Evolutionary conservation across 2,329 filamentous ascomycete species (phyloP), one percentile per base, ranked within the genome.

Genomic region (Coniochaeta sp.): DNA sequence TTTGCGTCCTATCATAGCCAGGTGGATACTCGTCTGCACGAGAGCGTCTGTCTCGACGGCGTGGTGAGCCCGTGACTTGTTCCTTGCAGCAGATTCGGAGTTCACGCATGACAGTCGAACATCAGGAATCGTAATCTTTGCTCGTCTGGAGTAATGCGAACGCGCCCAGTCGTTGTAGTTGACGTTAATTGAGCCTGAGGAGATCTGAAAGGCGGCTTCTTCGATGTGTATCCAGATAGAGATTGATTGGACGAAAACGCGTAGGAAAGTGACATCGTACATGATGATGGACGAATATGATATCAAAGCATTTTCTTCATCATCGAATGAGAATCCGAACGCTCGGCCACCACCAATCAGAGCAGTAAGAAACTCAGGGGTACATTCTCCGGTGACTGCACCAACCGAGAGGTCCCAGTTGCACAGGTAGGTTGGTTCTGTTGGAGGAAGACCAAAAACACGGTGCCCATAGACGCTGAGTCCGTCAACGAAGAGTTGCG

Each of bases 371-470:
- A 99, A 96, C 1, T 87, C 83, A 2, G 82, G 75, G 1, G 86
- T 87, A 63, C 89, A 95, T 70, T 97, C 91, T 32, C 94, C 94
- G 1, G 82, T 82, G 2, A 97, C 73, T n/a, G 78, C 76, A 1
- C 94, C 94, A 6, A 95, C 74, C 22, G 82, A 79, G 52, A 96
- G 82, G 66, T 97, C 91, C 92, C 94, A 99, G 60, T 95, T 95
- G 65, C 91, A 96, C 24, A 96, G 78, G 67, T 99, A 99, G 0
- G 92, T 95, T 27, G 94, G 92, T 65, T 99, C 94, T 0, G 80
- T 77, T 1, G 94, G 94, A 1, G 94, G 91, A 6, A 96, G 72
- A 1, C 94, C 94, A 67, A 99, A 97, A 1, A 96, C 76, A 10
- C 94, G 87, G 67, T 96, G 91, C 0, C 94, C 94, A 59, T 86